Evolutionary conservation across 2,329 filamentous ascomycete species (phyloP).

Genomic region (Ciborinia camelliae): DNA sequence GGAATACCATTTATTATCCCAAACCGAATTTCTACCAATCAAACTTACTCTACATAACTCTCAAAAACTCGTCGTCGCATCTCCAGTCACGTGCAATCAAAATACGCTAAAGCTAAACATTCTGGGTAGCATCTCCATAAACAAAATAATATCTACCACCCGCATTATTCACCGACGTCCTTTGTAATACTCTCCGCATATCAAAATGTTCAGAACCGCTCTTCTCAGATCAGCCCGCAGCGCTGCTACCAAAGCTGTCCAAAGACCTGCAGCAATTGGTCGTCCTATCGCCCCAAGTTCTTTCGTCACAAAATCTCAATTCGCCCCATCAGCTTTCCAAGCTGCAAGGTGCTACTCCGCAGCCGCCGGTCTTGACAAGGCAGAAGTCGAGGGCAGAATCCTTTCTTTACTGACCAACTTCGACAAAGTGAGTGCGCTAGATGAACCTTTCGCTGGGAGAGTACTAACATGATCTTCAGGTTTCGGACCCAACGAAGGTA

Average conservation of each 20-base stretch:
- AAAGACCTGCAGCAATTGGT: slow-evolving; percentile 52
- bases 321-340: slow-evolving; percentile 62
- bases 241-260: slow-evolving; percentile 47
- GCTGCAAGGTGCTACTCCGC: slow-evolving; percentile 84
- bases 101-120: slow-evolving; percentile 24
- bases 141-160: slow-evolving; percentile 8
- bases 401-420: slow-evolving; percentile 91
- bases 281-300: slow-evolving; percentile 56
- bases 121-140: slow-evolving; percentile 14
- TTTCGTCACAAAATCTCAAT: slow-evolving; percentile 60
- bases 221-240: slow-evolving; percentile 71
- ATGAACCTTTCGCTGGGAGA: slow-evolving; percentile 11
- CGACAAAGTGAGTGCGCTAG: slow-evolving; percentile 71
- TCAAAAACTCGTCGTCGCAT: slow-evolving; percentile 1
- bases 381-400: slow-evolving; percentile 88
- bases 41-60: not conserved
- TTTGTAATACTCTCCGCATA: slow-evolving; percentile 26
- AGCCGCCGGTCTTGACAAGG: slow-evolving; percentile 70
- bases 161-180: slow-evolving; percentile 18
- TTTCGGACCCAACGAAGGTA: slow-evolving; percentile 64
- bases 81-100: slow-evolving; percentile 4
- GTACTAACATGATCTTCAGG: slow-evolving; percentile 46
- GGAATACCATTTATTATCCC: not conserved
- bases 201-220: slow-evolving; percentile 85
- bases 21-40: not conserved